Evolutionary conservation across 768 basidiomycete species (phyloP).

Genomic region (Termitomyces sp.): DNA sequence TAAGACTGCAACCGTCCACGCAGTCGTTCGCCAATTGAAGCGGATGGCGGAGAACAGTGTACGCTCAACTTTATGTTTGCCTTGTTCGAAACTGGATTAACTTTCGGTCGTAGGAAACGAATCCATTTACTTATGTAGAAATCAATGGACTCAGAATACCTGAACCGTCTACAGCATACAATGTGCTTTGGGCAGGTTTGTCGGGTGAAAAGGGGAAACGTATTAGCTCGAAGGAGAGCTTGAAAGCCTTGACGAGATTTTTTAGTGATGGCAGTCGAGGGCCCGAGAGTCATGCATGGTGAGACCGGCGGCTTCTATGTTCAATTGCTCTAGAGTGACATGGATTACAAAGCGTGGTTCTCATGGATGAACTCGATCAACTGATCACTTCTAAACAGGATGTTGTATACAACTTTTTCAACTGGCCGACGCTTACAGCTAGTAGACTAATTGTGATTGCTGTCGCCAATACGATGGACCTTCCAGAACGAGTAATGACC

Average conservation of each 20-base stretch:
- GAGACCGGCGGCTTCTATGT: constrained; percentile 16
- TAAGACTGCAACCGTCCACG: constrained; percentile 97
- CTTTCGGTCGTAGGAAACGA: constrained; percentile 61
- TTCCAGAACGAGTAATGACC: constrained; percentile 90
- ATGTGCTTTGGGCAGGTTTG: constrained; percentile 89
- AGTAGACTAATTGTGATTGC: constrained; percentile 93
- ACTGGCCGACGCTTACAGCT: constrained; percentile 90
- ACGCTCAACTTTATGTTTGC: constrained; percentile 20
- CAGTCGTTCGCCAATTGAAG: constrained; percentile 85
- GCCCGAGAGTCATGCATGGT: constrained; percentile 89
- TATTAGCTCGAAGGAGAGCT: constrained; percentile 74
- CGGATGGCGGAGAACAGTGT: constrained; percentile 82
- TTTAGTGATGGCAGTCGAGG: constrained; percentile 62
- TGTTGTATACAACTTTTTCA: constrained; percentile 99
- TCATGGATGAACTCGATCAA: constrained; percentile 99
- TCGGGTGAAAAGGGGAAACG: constrained; percentile 68
- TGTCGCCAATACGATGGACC: constrained; percentile 97
- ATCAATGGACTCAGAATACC: constrained; percentile 95
- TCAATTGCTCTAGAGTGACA: neutral
- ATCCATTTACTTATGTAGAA: constrained; percentile 94
- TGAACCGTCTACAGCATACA: constrained; percentile 90
- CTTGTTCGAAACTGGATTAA: neutral
- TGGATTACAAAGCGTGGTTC: constrained; percentile 63
- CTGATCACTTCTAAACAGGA: constrained; percentile 95
- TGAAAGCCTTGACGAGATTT: constrained; percentile 71